phyloP scores from a whole-genome alignment of 1,139 yeast species.

The Suzukiozyma palmioleophila region DNA sequence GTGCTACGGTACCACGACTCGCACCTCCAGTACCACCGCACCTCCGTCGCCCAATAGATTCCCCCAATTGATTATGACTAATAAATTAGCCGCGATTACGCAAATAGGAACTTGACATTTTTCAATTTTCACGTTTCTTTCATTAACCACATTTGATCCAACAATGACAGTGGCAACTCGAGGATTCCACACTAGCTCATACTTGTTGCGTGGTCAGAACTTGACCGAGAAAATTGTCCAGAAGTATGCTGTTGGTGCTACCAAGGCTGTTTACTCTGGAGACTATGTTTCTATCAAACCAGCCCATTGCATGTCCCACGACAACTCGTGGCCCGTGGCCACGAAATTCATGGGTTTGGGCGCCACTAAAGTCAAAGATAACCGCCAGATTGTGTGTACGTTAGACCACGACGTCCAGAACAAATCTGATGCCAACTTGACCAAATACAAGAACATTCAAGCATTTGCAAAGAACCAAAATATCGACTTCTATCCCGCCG shows the following conservation, averaged over 20 bases:
- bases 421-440: slow-evolving; percentile 79
- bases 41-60: not conserved
- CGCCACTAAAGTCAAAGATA: slow-evolving; percentile 75
- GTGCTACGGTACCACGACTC: too few relatives aligned
- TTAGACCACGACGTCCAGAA: slow-evolving; percentile 98
- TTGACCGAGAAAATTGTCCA: slow-evolving; percentile 95
- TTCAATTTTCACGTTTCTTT: too few relatives aligned
- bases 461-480: slow-evolving; percentile 86
- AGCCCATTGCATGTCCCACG: slow-evolving; percentile 98
- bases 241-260: slow-evolving; percentile 80
- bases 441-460: slow-evolving; percentile 84
- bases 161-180: slow-evolving; percentile 4
- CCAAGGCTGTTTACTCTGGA: slow-evolving; percentile 77
- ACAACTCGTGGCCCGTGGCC: slow-evolving; percentile 99
- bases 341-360: slow-evolving; percentile 94
- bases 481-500: slow-evolving; percentile 97
- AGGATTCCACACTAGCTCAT: slow-evolving; percentile 10
- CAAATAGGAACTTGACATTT: not conserved
- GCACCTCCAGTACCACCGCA: too few relatives aligned
- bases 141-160: too few relatives aligned
- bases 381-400: slow-evolving; percentile 90
- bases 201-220: slow-evolving; percentile 56
- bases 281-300: slow-evolving; percentile 95
- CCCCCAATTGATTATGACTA: not conserved
- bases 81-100: slow-evolving; percentile 3